Percentiles rank a stretch among this genome's conserved stretches.
Conservation (phyloP, 2,329 filamentous ascomycete genomes). For the Didymella segeticola region DNA sequence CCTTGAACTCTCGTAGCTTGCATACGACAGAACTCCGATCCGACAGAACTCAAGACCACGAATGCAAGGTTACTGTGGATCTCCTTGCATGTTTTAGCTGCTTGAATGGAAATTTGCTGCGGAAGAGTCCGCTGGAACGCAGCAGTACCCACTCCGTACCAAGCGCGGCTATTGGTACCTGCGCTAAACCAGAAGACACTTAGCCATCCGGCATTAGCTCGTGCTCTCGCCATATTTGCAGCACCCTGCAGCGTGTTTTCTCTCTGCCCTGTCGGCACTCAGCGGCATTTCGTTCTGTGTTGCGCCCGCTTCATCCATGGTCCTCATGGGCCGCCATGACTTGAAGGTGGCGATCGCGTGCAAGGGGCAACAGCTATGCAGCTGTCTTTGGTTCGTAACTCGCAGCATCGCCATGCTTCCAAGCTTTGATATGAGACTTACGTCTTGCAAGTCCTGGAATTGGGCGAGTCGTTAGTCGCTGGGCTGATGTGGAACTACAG, state of each 20-base stretch:
- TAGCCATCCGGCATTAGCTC: conserved; percentile 21
- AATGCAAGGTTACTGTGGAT: conserved; percentile 10
- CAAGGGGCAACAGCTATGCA: not conserved
- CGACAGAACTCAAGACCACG: conserved; percentile 6
- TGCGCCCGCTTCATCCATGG: conserved; percentile 18
- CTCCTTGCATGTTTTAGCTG: conserved; percentile 3
- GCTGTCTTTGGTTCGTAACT: not conserved
- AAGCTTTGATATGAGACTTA: not conserved
- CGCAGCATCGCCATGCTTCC: not conserved
- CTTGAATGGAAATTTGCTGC: not conserved
- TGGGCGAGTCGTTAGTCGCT: not conserved
- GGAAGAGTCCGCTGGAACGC: conserved; percentile 2
- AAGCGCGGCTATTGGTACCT: not conserved
- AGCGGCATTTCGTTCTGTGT: conserved; percentile 18
- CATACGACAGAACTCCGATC: conserved; percentile 16
- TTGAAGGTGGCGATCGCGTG: conserved; percentile 6
- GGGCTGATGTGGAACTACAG: not conserved
- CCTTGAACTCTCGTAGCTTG: conserved; percentile 1
- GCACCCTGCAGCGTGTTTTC: conserved; percentile 12
- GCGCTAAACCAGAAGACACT: conserved; percentile 1
- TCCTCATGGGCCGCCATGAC: conserved; percentile 12
- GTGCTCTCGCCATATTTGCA: conserved; percentile 22
- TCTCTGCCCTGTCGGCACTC: conserved; percentile 16
- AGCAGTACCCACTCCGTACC: conserved; percentile 5
- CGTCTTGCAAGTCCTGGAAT: not conserved